Evolutionary conservation across 2,329 filamentous ascomycete genomes (phyloP), one percentile per base, ranked within the genome.

Genomic region (Curvularia hawaiiensis): DNA sequence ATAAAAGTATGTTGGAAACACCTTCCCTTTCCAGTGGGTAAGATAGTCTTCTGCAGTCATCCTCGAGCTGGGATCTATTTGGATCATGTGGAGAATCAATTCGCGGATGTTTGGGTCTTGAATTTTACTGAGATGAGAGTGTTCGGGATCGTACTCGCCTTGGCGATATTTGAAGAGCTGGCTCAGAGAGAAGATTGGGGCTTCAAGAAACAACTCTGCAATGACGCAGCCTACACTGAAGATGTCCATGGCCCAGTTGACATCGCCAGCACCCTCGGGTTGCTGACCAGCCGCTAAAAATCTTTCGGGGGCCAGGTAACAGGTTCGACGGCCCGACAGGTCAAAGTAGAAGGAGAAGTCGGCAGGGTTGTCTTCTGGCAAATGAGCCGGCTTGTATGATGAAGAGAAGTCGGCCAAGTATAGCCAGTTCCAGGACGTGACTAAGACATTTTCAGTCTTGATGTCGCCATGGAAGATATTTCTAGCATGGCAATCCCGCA

Each of bases 361-460:
- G 16, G 92, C 93, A 1, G 95, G 95, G 70, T 99, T 98, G 70
- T 99, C 93, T 75, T 97, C 94, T 3, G 95, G 95, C 3, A 99
- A 82, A 75, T 92, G 91, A 5, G 93, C 91, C 11, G 93, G 95
- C 73, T 99, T 99, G 80, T 96, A 98, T 0, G 91, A 89, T 0
- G 94, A 92, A 4, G 94, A 97, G 75, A 98, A 99, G 76, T 99
- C 95, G n/a, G 93, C 89, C 38, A 99, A 84, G 74, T 98, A 99
- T 2, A 99, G 84, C 95, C 96, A 99, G 79, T 98, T 97, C 95
- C 95, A 99, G 7, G 95, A 98, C 0, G 95, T 99, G 50, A 99
- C 94, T 47, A 99, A 82, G 35, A 96, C 87, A 70, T 99, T 99
- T 77, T 99, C 94, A 1, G 94, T 95, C 81, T 99, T 99, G 80